These are phyloP conservation scores for Kodamaea restingae DNA, from an alignment of 805 yeast species.

Conservation along the genomic window DNA sequence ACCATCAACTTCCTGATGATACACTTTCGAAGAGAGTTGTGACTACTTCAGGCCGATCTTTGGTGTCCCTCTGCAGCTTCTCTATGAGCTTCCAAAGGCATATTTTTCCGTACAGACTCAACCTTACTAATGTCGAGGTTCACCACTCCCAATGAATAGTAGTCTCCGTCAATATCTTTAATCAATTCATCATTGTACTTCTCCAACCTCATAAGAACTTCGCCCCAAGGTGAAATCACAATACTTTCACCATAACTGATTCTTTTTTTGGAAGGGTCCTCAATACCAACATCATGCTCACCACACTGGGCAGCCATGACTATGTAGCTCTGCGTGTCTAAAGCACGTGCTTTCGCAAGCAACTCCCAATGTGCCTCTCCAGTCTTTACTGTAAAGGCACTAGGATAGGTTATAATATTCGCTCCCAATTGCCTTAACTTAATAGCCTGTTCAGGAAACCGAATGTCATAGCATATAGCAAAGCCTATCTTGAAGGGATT, in stretches of 20 bases:
- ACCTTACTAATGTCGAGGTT: conserved; percentile 58
- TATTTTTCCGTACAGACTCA: conserved; percentile 51
- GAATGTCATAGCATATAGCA: conserved; percentile 79
- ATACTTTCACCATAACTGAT: conserved; percentile 84
- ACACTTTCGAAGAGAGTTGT: too few species aligned
- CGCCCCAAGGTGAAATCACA: conserved; percentile 92
- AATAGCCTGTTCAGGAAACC: conserved; percentile 80
- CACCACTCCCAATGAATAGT: conserved; percentile 48
- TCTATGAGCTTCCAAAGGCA: conserved; percentile 79
- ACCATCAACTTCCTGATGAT: too few species aligned
- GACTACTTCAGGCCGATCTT: too few species aligned
- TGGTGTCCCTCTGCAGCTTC: conserved; percentile 8
- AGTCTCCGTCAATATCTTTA: conserved; percentile 29
- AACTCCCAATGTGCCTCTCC: conserved; percentile 89
- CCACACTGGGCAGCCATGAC: conserved; percentile 90
- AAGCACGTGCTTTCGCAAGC: conserved; percentile 78
- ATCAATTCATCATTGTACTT: conserved; percentile 25
- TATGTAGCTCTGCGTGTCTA: conserved; percentile 84
- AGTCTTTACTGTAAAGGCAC: conserved; percentile 89
- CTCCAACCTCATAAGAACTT: conserved; percentile 51
- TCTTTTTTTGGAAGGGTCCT: conserved; percentile 39
- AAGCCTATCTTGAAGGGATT: conserved; percentile 50
- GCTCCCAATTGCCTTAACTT: conserved; percentile 68
- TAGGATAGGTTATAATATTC: conserved; percentile 73
- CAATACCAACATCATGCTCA: conserved; percentile 45